These are phyloP conservation scores for Pyrus bretschneideri DNA, from an alignment of 306 rosid species.

Conservation along the genomic window DNA sequence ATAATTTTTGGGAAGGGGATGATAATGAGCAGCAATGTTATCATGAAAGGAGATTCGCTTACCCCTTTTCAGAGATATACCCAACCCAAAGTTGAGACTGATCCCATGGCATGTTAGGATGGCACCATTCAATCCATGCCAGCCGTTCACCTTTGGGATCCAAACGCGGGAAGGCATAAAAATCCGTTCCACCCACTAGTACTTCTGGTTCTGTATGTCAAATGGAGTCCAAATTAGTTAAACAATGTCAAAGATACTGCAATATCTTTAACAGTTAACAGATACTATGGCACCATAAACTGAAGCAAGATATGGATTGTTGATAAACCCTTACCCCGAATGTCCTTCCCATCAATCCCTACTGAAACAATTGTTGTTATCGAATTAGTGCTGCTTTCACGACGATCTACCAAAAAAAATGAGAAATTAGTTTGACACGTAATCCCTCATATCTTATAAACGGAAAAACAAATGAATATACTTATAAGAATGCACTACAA, in stretches of 20 bases:
- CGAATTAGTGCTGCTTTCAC: conserved; percentile 56
- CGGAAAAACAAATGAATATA: background rate
- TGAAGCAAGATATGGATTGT: background rate
- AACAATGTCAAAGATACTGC: background rate
- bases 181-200: conserved; percentile 69
- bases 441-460: background rate
- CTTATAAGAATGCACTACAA: background rate
- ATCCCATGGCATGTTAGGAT: conserved; percentile 99
- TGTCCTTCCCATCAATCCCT: conserved; percentile 41
- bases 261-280: background rate
- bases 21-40: background rate
- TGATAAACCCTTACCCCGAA: conserved; percentile 45
- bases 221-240: conserved; percentile 5
- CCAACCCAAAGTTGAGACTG: conserved; percentile 95
- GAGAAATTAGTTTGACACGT: background rate
- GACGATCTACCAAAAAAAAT: conserved; percentile 47
- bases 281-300: background rate
- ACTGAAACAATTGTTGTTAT: conserved; percentile 61
- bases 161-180: conserved; percentile 91
- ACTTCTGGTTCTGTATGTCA: conserved; percentile 60
- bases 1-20: background rate
- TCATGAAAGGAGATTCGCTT: conserved; percentile 21
- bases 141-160: conserved; percentile 62
- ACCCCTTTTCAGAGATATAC: conserved; percentile 85
- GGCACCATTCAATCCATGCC: conserved; percentile 96